These are phyloP conservation scores for Ailanthus altissimus DNA, from an alignment of 345 rosid genomes.

Conservation along the genomic window DNA sequence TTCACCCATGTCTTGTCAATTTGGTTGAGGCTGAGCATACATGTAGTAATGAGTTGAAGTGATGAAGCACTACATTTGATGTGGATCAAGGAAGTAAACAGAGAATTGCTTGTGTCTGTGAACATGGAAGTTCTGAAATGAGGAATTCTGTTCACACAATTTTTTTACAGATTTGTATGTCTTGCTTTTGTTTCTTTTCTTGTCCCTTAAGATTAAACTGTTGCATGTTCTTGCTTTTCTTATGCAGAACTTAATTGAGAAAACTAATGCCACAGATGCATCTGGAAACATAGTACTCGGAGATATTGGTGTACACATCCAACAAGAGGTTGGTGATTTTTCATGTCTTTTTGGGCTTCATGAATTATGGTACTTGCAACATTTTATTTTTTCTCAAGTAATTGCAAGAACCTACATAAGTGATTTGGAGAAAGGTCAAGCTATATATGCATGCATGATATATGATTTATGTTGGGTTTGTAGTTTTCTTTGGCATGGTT, in stretches of 20 bases:
- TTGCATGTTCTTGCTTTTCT: conserved; percentile 15
- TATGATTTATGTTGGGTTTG: background rate
- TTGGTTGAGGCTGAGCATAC: no score
- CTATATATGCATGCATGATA: background rate
- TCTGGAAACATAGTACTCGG: conserved; percentile 89
- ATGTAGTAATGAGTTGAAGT: background rate
- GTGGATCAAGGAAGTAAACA: background rate
- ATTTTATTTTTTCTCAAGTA: background rate
- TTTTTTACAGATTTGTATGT: background rate
- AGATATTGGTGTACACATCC: conserved; percentile 86
- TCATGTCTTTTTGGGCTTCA: conserved; percentile 1
- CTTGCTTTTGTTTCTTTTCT: background rate
- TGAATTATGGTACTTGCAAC: background rate
- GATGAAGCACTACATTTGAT: background rate
- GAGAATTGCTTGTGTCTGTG: conserved; percentile 5
- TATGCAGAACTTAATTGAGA: conserved; percentile 69
- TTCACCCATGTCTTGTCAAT: no score
- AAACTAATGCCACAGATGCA: conserved; percentile 92
- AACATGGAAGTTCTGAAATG: background rate
- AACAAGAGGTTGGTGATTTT: conserved; percentile 80
- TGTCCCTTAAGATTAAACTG: conserved; percentile 2
- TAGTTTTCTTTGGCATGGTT: background rate
- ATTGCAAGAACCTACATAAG: conserved; percentile 8
- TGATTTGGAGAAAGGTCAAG: conserved; percentile 3
- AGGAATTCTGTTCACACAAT: background rate